phyloP scores from a whole-genome alignment of 2,329 filamentous ascomycete genomes.

The Cladosporium sp. region DNA sequence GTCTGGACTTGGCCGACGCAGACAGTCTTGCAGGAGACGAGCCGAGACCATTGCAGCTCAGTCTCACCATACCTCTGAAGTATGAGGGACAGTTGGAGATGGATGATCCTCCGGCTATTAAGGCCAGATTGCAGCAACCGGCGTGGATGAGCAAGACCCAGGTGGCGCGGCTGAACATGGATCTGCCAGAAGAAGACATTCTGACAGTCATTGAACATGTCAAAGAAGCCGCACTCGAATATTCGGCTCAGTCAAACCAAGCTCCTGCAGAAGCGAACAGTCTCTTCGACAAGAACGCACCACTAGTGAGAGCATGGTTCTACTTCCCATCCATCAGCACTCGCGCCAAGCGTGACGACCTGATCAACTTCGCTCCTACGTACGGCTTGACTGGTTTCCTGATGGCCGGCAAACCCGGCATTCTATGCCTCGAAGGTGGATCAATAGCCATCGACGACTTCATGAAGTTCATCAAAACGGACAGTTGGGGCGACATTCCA shows the following conservation, averaged over 20 bases:
- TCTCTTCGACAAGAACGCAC: slow-evolving; percentile 17
- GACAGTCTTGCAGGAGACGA: neutral
- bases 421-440: slow-evolving; percentile 53
- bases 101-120: slow-evolving; percentile 47
- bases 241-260: slow-evolving; percentile 22
- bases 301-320: slow-evolving; percentile 59
- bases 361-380: slow-evolving; percentile 54
- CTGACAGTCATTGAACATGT: slow-evolving; percentile 50
- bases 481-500: slow-evolving; percentile 64
- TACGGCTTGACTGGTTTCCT: slow-evolving; percentile 61
- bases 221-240: slow-evolving; percentile 38
- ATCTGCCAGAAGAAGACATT: slow-evolving; percentile 48
- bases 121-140: slow-evolving; percentile 51
- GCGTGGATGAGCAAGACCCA: slow-evolving; percentile 56
- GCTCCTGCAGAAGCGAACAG: neutral
- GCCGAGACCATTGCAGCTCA: slow-evolving; percentile 35
- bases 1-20: slow-evolving; percentile 8
- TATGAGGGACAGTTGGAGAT: slow-evolving; percentile 19
- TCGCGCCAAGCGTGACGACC: slow-evolving; percentile 58
- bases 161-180: slow-evolving; percentile 39
- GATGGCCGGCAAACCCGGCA: slow-evolving; percentile 60
- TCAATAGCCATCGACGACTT: slow-evolving; percentile 56
- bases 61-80: slow-evolving; percentile 39
- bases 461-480: slow-evolving; percentile 64
- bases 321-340: slow-evolving; percentile 64